Evolutionary conservation across 2,329 filamentous ascomycete species (phyloP), one percentile per base, ranked within the genome.

Genomic region (Acrodontium crateriforme): DNA sequence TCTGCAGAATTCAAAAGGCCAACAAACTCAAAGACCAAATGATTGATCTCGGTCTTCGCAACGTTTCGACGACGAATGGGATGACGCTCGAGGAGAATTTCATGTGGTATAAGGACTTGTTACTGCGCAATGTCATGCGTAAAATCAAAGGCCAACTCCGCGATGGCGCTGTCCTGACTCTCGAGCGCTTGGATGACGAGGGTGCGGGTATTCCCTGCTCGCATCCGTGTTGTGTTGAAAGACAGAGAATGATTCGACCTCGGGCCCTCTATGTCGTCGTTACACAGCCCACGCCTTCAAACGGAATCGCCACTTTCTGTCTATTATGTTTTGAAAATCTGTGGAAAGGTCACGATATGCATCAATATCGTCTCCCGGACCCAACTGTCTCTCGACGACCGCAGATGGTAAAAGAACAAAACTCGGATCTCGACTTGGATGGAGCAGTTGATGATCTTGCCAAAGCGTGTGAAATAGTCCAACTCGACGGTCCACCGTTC

Each of bases 291-390:
- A 13, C 12, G 12, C 10, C 23, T 13, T 23, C 18, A 5, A 16
- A 34, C n/a, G 13, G 11, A 13, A 16, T 24, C n/a, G 11, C 28
- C 10, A 10, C 17, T 6, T 34, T 19, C 13, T 37, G 34, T 19
- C 26, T 37, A n/a, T 20, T 25, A 17, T 37, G 34, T 24, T 25
- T 37, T 3, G 34, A 37, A 18, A 14, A 27, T n/a, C 18, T 37
- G 18, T 37, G 34, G 34, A 21, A 28, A 15, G 34, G 31, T 6
- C 20, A 24, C 15, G 31, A 26, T 9, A 30, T 37, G 27, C 6
- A n/a, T n/a, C n/a, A n/a, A n/a, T n/a, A n/a, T n/a, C n/a, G n/a
- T n/a, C n/a, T n/a, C n/a, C n/a, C n/a, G n/a, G n/a, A n/a, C n/a
- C n/a, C n/a, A n/a, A n/a, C n/a, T n/a, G n/a, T n/a, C n/a, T n/a